A percentile compares a stretch with the other conserved stretches of the same genome.
Evolutionary conservation across 805 yeast genomes (phyloP).

Genomic region (Alloascoidea hylecoeti): DNA sequence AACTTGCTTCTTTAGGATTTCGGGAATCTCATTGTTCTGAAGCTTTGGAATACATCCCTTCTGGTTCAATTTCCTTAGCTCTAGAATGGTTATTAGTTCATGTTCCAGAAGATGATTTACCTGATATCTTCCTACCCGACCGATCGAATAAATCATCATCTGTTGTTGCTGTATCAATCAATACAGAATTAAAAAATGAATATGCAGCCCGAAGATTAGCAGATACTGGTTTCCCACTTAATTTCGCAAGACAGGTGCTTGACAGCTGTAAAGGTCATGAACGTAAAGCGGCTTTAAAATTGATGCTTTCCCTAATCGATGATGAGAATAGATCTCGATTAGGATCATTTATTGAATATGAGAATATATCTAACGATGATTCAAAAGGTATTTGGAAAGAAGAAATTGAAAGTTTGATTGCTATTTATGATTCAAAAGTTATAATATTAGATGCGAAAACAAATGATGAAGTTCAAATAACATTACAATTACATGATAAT

Average conservation of each 20-base stretch:
- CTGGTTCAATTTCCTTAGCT: constrained; percentile 32
- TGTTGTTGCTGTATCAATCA: constrained; percentile 19
- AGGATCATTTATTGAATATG: constrained; percentile 1
- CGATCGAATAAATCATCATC: constrained; percentile 12
- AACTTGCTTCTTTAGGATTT: constrained; percentile 45
- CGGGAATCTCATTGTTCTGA: constrained; percentile 57
- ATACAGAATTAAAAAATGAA: constrained; percentile 36
- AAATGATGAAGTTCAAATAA: constrained; percentile 19
- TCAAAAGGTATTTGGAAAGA: constrained; percentile 45
- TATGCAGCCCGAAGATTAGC: constrained; percentile 40
- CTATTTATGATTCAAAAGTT: constrained; percentile 40
- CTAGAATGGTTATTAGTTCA: constrained; percentile 75
- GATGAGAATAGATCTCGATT: constrained; percentile 7
- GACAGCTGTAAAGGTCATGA: constrained; percentile 29
- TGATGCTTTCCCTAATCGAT: constrained; percentile 15
- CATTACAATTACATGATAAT: constrained; percentile 18
- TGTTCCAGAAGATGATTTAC: constrained; percentile 90
- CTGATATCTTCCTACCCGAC: constrained; percentile 22
- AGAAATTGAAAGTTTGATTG: constrained; percentile 54
- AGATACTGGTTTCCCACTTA: constrained; percentile 59
- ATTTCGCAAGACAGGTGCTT: constrained; percentile 40
- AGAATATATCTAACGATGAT: constrained; percentile 3
- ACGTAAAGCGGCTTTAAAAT: constrained; percentile 28
- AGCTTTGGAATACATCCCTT: constrained; percentile 43
- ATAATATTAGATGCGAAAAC: too few relatives aligned